Base-by-base conservation (phyloP, 805 yeast genomes). In the Scheffersomyces lignosus region DNA sequence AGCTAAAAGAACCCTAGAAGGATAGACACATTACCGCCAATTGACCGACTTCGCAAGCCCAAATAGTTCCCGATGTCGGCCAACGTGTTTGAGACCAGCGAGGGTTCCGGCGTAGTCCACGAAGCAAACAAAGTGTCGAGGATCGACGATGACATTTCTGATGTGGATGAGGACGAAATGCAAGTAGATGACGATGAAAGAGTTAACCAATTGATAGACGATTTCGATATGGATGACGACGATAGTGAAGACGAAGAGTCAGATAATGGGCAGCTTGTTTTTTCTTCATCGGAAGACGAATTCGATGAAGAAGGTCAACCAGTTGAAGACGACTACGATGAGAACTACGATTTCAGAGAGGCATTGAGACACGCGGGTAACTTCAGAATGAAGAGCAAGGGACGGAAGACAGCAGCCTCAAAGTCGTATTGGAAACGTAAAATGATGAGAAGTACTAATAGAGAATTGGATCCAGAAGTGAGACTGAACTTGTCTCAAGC, bases 381-480 rank as follows among this genome's bases (percentile, higher is more conserved):
- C 46, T 80, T 83, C 59, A 75, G 70, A 47, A 66, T 70, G 1
- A 78, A 71, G 49, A 49, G 45, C 20, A 49, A 52, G 36, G 62
- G 64, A 35, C 38, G 57, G 43, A 62, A 62, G 47, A 53, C 62
- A 45, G 38, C 60, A 43, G 45, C 64, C 51, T 42, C 64, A 54
- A 48, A 62, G 56, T 42, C 72, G 60, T 37, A 56, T 49, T 48
- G 69, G 52, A 61, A 65, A 41, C 52, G 74, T 10, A 64, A 59
- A 43, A 58, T 67, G 47, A 60, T 54, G 52, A 39, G 52, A 20
- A 52, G 51, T 16, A 39, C 74, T 16, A 56, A 66, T 26, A 60
- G 70, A 33, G 77, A 77, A 16, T 50, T 80, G 43, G 82, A 82
- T 47, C 96, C 90, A 0, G 95, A 86, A 56, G 85, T 87, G 3